Evolutionary conservation across 1,284 basidiomycete genomes (phyloP), one percentile per base, ranked within the genome.

Genomic region (Amylostereum chailletii): DNA sequence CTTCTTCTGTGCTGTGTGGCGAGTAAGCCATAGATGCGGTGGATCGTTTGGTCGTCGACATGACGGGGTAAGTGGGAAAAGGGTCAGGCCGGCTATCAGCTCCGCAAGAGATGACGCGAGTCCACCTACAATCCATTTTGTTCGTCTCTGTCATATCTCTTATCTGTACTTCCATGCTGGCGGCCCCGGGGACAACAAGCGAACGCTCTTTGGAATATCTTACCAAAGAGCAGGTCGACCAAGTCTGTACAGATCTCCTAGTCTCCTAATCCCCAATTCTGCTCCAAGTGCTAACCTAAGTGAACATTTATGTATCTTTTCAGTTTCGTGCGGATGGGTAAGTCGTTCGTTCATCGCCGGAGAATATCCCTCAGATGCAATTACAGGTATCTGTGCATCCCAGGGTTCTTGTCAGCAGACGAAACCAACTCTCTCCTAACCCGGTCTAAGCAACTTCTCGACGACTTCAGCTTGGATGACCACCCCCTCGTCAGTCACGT

Each of bases 361-460:
- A 44, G 5, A 8, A 6, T 3, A 37, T 7, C 3, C 33, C 37
- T 36, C n/a, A 39, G 40, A 34, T 3, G 34, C 2, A 10, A 26
- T 44, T 26, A 45, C 54, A 89, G 93, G 42, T 96, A 94, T 62
- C 76, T 95, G 30, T 67, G 90, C 49, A 62, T 98, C 29, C 86
- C 84, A 0, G 66, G 66, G 11, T 97, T 97, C 66, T 74, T 94
- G 52, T 65, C 71, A 6, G 51, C 60, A 6, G 72, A 77, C 4
- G 80, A 89, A 38, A 77, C 82, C 0, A 61, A 69, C 6, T 75
- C 74, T 5, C 77, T 98, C 42, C 71, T 95, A 3, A 63, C 61
- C 6, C 83, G 88, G 40, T 77, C 90, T 1, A 83, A 81, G 56
- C 65, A 84, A 51, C 75, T 98, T 8, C 72, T 97, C 19, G 72